Evolutionary conservation across 2,329 filamentous ascomycete species (phyloP).

Genomic region (Scopulariopsis brevicaulis): DNA sequence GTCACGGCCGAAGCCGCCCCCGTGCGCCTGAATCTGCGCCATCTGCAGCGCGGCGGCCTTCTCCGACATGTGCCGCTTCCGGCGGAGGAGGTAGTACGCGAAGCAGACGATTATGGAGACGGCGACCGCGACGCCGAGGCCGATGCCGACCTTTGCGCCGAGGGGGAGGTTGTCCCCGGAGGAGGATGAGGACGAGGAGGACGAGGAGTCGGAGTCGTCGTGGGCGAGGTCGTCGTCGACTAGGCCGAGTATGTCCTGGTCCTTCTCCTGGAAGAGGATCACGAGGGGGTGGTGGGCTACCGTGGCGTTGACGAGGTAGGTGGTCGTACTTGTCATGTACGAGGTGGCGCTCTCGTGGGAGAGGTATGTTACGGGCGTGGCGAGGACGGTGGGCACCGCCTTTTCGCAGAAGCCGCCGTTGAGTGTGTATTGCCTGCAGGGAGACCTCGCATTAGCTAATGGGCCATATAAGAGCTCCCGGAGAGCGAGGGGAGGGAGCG

Average conservation of each 20-base stretch:
- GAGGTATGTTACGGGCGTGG: slow-evolving; percentile 22
- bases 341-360: slow-evolving; percentile 17
- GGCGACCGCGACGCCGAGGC: slow-evolving; percentile 6
- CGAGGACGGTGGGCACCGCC: slow-evolving; percentile 21
- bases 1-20: neutral
- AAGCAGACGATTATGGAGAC: slow-evolving; percentile 5
- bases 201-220: neutral
- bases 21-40: neutral
- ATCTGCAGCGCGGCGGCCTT: neutral
- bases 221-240: slow-evolving; percentile 16
- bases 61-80: neutral
- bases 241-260: slow-evolving; percentile 20
- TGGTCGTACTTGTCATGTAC: slow-evolving; percentile 11
- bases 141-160: slow-evolving; percentile 9
- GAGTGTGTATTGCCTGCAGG: slow-evolving; percentile 20
- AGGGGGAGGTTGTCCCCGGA: slow-evolving; percentile 4
- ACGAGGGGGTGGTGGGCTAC: slow-evolving; percentile 24
- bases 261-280: slow-evolving; percentile 23
- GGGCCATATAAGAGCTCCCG: neutral
- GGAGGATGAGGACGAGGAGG: neutral
- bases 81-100: slow-evolving; percentile 6
- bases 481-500: neutral
- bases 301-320: slow-evolving; percentile 23
- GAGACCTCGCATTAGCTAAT: neutral
- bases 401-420: slow-evolving; percentile 21